These are phyloP conservation scores for Yarrowia phangngaensis DNA, from an alignment of 805 yeast genomes.

Conservation along the genomic window DNA sequence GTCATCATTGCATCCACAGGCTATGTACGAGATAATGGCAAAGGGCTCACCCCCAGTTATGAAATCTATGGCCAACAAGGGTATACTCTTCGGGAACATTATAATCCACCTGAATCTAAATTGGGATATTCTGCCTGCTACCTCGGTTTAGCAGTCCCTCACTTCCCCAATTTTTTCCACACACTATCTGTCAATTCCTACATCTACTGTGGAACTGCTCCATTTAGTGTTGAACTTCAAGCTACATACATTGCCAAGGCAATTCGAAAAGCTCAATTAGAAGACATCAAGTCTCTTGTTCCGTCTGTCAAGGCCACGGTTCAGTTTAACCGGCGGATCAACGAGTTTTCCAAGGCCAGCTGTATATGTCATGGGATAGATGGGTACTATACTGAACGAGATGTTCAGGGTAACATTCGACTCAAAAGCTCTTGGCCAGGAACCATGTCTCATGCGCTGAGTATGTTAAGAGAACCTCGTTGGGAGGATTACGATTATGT, in stretches of 20 bases:
- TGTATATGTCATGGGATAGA: conserved; percentile 23
- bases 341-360: conserved; percentile 18
- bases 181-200: conserved; percentile 27
- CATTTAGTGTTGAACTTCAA: conserved; percentile 24
- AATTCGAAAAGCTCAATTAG: conserved; percentile 21
- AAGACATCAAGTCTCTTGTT: conserved; percentile 26
- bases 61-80: conserved; percentile 24
- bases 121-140: conserved; percentile 22
- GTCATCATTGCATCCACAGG: conserved; percentile 28
- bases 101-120: conserved; percentile 18
- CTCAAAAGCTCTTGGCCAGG: conserved; percentile 28
- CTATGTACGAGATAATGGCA: conserved; percentile 23
- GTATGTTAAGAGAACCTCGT: conserved; percentile 26
- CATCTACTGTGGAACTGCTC: conserved; percentile 26
- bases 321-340: conserved; percentile 26
- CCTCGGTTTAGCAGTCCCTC: conserved; percentile 28
- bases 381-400: conserved; percentile 23
- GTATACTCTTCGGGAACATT: conserved; percentile 21
- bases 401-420: conserved; percentile 6
- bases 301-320: conserved; percentile 23
- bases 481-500: conserved; percentile 30
- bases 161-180: conserved; percentile 28
- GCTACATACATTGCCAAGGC: conserved; percentile 27
- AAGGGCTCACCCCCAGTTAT: conserved; percentile 22
- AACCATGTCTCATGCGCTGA: conserved; percentile 28